A percentile compares a stretch with the other conserved stretches of the same genome.
Conservation (phyloP, 2,329 filamentous ascomycete species). For the Tolypocladium inflatum region DNA sequence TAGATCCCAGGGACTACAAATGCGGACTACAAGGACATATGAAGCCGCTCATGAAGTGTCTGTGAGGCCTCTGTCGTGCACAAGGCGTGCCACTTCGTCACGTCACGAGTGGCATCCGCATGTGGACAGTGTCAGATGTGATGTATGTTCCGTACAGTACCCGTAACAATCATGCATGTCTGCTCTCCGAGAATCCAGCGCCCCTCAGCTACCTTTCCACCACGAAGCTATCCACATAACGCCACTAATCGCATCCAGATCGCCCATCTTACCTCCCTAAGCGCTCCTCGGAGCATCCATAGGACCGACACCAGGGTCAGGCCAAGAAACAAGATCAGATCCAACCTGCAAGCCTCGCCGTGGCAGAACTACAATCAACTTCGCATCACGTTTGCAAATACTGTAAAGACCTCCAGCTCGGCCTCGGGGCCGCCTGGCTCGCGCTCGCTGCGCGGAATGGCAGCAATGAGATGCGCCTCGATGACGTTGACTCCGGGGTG, state of each 20-base stretch:
- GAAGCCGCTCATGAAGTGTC: background rate
- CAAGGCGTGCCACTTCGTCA: background rate
- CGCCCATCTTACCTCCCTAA: background rate
- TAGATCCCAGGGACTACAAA: slow-evolving; percentile 3
- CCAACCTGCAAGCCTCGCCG: background rate
- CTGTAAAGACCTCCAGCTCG: slow-evolving; percentile 69
- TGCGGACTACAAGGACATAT: background rate
- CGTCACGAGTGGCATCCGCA: background rate
- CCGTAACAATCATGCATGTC: background rate
- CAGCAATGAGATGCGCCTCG: slow-evolving; percentile 68
- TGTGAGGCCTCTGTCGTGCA: no score
- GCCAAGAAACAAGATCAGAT: background rate
- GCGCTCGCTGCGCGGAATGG: slow-evolving; percentile 51
- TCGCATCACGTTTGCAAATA: slow-evolving; percentile 62
- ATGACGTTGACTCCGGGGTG: slow-evolving; percentile 67
- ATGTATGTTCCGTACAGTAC: background rate
- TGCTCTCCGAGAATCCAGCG: background rate
- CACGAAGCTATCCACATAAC: background rate
- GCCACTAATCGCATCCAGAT: background rate
- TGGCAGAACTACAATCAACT: background rate
- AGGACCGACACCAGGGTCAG: background rate
- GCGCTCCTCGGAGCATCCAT: background rate
- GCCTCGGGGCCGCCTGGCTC: slow-evolving; percentile 50
- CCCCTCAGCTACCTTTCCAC: background rate
- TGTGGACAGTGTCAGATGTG: background rate